These are phyloP conservation scores for Neonectria faginata DNA, from an alignment of 2,329 filamentous ascomycete genomes.

Conservation along the genomic window DNA sequence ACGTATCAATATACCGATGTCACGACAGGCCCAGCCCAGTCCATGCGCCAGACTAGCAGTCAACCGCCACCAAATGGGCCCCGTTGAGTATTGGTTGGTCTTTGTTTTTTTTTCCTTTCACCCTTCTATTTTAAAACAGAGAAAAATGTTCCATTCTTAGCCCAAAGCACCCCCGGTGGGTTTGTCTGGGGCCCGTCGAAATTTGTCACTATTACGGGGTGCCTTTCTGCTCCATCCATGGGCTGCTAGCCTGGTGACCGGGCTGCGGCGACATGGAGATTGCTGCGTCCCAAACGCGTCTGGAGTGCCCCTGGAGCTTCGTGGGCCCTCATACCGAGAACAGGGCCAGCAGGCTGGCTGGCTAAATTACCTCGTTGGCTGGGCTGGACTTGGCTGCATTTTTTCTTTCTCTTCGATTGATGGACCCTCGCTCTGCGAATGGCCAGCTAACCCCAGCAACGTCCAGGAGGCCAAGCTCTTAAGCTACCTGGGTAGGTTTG, in stretches of 20 bases:
- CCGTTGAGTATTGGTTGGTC: conserved; percentile 40
- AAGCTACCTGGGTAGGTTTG: conserved; percentile 6
- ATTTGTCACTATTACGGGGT: conserved; percentile 31
- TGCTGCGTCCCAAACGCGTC: conserved; percentile 32
- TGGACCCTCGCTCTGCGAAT: conserved; percentile 13
- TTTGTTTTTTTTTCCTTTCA: conserved; percentile 25
- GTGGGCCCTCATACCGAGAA: conserved; percentile 20
- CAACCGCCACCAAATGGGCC: conserved; percentile 41
- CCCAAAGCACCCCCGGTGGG: conserved; percentile 24
- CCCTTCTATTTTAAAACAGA: conserved; percentile 30
- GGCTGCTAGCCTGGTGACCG: conserved; percentile 26
- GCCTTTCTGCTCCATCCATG: conserved; percentile 18
- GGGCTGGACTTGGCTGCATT: conserved; percentile 2
- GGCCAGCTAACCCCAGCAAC: conserved; percentile 15
- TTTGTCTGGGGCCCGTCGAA: conserved; percentile 31
- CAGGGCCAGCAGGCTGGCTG: conserved; percentile 7
- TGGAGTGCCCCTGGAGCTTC: conserved; percentile 27
- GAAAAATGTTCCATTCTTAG: conserved; percentile 23
- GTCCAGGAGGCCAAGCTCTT: conserved; percentile 16
- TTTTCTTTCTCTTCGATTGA: conserved; percentile 19
- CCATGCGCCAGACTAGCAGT: conserved; percentile 20
- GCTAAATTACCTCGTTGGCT: conserved; percentile 5
- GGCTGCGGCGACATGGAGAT: conserved; percentile 33
- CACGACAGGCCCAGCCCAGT: conserved; percentile 14
- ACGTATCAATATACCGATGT: conserved; percentile 19